Evolutionary conservation across 805 yeast species (phyloP), one percentile per base, ranked within the genome.

Genomic region (Suhomyces pyralidae): DNA sequence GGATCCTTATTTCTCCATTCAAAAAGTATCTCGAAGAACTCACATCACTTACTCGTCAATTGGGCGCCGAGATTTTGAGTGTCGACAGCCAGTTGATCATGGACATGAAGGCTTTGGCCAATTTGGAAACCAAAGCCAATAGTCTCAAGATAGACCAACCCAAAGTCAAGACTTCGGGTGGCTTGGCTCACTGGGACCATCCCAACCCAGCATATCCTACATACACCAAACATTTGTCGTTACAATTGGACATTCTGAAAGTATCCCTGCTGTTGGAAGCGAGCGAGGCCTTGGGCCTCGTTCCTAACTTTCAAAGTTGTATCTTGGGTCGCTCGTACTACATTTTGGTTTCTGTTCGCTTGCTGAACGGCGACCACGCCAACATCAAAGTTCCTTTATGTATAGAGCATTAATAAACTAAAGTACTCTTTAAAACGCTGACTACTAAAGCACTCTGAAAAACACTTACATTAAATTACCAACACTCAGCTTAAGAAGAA

Each of bases 301-400:
- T 67, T 14, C 71, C 71, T 9, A 58, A 61, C 12, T 66, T 65
- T 52, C 69, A 67, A 50, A 64, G 67, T 40, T 66, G 71, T 46
- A 60, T 66, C 17, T 51, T 65, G 40, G 67, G 68, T 19, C 58
- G 71, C 8, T 59, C 58, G 51, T 67, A 67, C 59, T 66, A 60
- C 52, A 48, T 62, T 20, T 50, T 49, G 32, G 52, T 64, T 10
- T 53, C 55, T 14, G 54, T 64, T 17, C 57, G 56, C 55, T 53
- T 64, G 15, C 55, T 54, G 42, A 62, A 61, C 42, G 56, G 58
- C 9, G 68, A 64, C 15, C 47, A 48, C 28, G 47, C 59, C 25
- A 55, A 57, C 5, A 45, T 62, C 45, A 62, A 63, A 51, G 57
- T 64, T 10, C 63, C 67, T 5, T 45, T 64, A 30, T 48, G 44